Evolutionary conservation across 148 eudicot species (phyloP), one percentile per base, ranked within the genome.

Genomic region (Vaccinium vitisidaea): DNA sequence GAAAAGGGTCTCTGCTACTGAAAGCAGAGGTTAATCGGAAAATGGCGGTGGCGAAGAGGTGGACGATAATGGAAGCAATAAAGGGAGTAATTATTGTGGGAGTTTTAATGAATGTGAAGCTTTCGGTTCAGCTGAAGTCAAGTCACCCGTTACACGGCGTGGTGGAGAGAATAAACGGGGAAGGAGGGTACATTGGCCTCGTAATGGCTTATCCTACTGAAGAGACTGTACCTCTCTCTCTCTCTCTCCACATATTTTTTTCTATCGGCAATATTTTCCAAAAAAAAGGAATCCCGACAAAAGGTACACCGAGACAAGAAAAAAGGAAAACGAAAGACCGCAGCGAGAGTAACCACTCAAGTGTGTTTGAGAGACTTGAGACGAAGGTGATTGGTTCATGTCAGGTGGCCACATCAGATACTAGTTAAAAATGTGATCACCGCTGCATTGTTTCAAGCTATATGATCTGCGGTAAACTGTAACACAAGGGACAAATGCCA

Each of bases 121-220:
- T 53, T 36, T 27, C 81, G 46, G 65, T 49, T 49, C 63, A 82
- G 59, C 48, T 82, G 25, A 82, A 50, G 77, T 27, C 77, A 18
- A 82, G 23, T 25, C 84, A 82, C 61, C 75, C 74, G 9, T 55
- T 48, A 14, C 58, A 82, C 46, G 46, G 23, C 49, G 59, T 67
- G 46, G 56, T 67, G 2, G 84, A 82, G 15, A 82, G 61, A 52
- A 70, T 82, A 54, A 69, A 82, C 77, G 58, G 19, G 6, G 30
- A 82, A 18, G 75, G 83, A 49, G 75, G 83, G 36, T 70, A 48
- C 36, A 82, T 82, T 43, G 75, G 84, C 14, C 43, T 82, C 5
- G 14, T 82, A 13, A 69, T 70, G 81, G 81, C 81, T 55, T 30
- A 27, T 30, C 10, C 81, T 79, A 54, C 65, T 4, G 65, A 55